Conservation (phyloP, 139 green algal genomes). For the Haematococcus sp. region DNA sequence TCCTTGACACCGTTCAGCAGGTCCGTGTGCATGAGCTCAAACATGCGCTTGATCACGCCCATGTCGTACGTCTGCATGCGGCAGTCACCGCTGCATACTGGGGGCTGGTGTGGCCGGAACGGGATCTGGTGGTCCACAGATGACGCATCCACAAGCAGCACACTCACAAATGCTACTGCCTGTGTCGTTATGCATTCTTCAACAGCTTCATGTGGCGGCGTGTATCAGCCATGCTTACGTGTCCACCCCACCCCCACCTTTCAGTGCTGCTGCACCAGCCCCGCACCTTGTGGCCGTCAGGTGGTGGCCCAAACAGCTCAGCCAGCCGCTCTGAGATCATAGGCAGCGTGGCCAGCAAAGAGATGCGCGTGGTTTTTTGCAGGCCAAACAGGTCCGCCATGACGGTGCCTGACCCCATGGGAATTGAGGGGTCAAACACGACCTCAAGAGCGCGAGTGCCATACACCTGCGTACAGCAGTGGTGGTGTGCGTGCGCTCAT, state of each 20-base stretch:
- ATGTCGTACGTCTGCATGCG: neutral
- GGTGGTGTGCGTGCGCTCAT: too few relatives aligned
- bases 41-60: neutral
- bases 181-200: too few relatives aligned
- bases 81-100: too few relatives aligned
- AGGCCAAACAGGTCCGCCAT: conserved; percentile 4
- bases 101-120: too few relatives aligned
- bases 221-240: too few relatives aligned
- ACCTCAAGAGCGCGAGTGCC: conserved; percentile 12
- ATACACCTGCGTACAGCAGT: conserved; percentile 11
- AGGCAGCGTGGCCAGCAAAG: neutral
- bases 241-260: too few relatives aligned
- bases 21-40: conserved; percentile 11
- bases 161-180: too few relatives aligned
- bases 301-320: neutral
- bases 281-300: neutral
- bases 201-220: too few relatives aligned
- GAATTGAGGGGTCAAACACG: neutral
- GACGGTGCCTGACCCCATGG: neutral
- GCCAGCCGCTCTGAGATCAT: neutral
- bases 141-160: neutral
- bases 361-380: neutral
- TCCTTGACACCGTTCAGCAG: conserved; percentile 1
- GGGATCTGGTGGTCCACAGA: neutral
- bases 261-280: too few relatives aligned